phyloP scores from a whole-genome alignment of 2,329 filamentous ascomycete species.

The Phaeoacremonium minimum region DNA sequence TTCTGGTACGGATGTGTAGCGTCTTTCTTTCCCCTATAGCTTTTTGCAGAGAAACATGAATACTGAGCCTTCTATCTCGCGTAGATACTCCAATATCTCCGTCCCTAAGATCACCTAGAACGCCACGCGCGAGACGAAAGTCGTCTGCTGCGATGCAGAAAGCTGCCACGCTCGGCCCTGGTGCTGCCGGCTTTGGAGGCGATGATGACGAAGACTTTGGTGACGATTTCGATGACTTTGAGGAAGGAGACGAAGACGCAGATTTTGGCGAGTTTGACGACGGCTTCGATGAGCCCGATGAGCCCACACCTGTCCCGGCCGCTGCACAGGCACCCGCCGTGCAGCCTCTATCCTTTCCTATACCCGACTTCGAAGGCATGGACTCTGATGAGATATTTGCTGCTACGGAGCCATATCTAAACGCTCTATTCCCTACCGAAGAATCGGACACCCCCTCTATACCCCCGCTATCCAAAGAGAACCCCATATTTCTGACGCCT shows the following conservation, averaged over 20 bases:
- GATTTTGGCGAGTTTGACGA: conserved; percentile 71
- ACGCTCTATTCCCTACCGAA: conserved; percentile 59
- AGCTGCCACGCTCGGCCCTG: conserved; percentile 11
- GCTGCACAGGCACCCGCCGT: conserved; percentile 17
- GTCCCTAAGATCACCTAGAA: conserved; percentile 19
- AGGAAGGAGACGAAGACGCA: conserved; percentile 50
- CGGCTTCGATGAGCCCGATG: conserved; percentile 58
- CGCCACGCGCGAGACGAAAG: conserved; percentile 24
- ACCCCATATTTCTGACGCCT: conserved; percentile 74
- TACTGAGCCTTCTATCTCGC: conserved; percentile 24
- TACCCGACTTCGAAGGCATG: conserved; percentile 64
- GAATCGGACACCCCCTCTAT: conserved; percentile 45
- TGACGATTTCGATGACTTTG: conserved; percentile 60
- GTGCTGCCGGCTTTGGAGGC: conserved; percentile 11
- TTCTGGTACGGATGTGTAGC: conserved; percentile 32
- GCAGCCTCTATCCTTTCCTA: conserved; percentile 33
- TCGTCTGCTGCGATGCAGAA: conserved; percentile 16
- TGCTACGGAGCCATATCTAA: conserved; percentile 62
- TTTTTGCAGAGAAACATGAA: conserved; percentile 10
- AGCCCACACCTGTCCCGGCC: conserved; percentile 39
- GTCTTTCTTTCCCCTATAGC: conserved; percentile 11
- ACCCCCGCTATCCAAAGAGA: conserved; percentile 47
- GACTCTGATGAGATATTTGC: conserved; percentile 55
- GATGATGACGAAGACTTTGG: conserved; percentile 39
- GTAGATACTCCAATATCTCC: conserved; percentile 32